Evolutionary conservation across 345 rosid genomes (phyloP), one percentile per base, ranked within the genome.

Genomic region (Zanthoxylum bungeanum): DNA sequence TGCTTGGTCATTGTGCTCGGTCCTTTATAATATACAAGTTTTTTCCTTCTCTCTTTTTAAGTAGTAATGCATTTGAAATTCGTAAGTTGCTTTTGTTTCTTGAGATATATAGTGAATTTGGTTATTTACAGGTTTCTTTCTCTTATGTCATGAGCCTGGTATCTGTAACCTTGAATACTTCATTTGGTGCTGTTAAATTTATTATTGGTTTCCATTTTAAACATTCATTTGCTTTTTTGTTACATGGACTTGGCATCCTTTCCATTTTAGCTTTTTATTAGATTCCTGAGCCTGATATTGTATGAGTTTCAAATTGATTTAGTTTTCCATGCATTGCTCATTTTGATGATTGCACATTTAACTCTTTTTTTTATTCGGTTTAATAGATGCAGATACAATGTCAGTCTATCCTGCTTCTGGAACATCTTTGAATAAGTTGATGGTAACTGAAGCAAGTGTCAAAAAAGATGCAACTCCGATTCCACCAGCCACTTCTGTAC

Each of bases 401-500:
- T 22, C 84, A 30, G 90, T 84, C 30, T 73, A 82, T 52, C 85
- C 88, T 1, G 78, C 78, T 57, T 70, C 85, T 61, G 80, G 76
- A 75, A 71, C 65, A 61, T 73, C 85, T 42, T 78, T 75, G 9
- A 88, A 83, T 40, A 88, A 89, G 40, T 51, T 71, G 64, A 79
- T 81, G 76, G 77, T 83, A 47, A 36, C 92, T 44, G 87, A 88
- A 73, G 69, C 86, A 22, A 82, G 76, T 80, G 77, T 58, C 24
- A 76, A 77, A 69, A 86, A 82, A 34, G 92, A 88, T 22, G 77
- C 80, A 68, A 75, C 75, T 5, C 76, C 92, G n/a, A 70, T 82
- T 60, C 87, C 83, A 27, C 84, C 82, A 21, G 74, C 87, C 16
- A 73, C 85, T 51, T 78, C 90, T 64, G 76, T 74, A 60, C 79